Evolutionary conservation across 2,329 filamentous ascomycete species (phyloP), one percentile per base, ranked within the genome.

Genomic region (Colletotrichum karsti): DNA sequence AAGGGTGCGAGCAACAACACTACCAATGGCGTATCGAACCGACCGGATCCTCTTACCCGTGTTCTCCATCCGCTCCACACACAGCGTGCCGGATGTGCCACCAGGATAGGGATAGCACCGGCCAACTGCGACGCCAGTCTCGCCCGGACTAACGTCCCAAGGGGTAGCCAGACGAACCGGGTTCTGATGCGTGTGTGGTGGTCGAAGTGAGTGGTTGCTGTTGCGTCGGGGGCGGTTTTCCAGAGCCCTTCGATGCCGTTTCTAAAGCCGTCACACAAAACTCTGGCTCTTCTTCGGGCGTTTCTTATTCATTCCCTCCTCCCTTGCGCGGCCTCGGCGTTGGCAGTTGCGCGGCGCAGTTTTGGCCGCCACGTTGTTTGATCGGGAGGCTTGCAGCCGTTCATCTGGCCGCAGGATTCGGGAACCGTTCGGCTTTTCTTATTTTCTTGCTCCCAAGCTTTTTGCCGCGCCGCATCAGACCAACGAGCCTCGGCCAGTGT

Each of bases 41-140:
- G 48, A 22, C 22, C 26, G 39, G 51, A 46, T 55, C 48, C 39
- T 66, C 7, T 7, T 8, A 15, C 20, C 28, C n/a, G 12, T 24
- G 41, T 48, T 42, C 58, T 26, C 41, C 35, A 35, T 51, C 33
- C 10, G 41, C 50, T 37, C 42, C 63, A 63, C 42, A 57, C 48
- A 41, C 26, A 46, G 20, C 53, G 22, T 63, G 58, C 64, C 64
- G 64, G 64, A 64, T 67, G 64, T 67, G 64, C 53, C 51, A 63
- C 64, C 64, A 67, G 59, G 64, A 67, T 67, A 67, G 64, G 64
- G 59, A 67, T 67, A 67, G 64, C 42, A 58, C 59, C 59, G 64
- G 37, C 59, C 59, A 53, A 57, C 59, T 37, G 59, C n/a, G 59
- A 51, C 63, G 48, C 37, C 56, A 22, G 30, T 18, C 48, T 46